phyloP scores from a whole-genome alignment of 2,329 filamentous ascomycete species.

The Pseudophaeomoniella oleicola region DNA sequence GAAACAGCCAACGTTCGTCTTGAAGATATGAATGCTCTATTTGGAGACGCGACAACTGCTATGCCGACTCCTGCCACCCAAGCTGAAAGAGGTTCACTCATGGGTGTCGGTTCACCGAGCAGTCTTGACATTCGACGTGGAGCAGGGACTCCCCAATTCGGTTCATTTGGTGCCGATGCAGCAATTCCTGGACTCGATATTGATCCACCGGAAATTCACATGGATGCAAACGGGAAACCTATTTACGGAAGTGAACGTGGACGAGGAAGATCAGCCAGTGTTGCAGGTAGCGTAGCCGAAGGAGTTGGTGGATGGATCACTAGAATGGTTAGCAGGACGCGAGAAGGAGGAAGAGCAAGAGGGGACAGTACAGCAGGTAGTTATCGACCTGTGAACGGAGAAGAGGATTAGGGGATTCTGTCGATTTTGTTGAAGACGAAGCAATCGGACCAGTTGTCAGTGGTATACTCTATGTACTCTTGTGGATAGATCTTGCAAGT shows the following conservation, averaged over 20 bases:
- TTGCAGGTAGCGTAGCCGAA: constrained; percentile 26
- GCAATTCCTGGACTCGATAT: constrained; percentile 72
- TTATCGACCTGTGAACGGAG: constrained; percentile 11
- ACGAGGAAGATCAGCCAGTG: constrained; percentile 16
- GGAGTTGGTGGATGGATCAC: constrained; percentile 58
- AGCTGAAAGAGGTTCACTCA: constrained; percentile 69
- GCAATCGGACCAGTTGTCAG: not conserved
- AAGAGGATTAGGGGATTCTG: constrained; percentile 8
- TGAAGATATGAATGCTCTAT: constrained; percentile 91
- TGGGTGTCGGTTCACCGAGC: constrained; percentile 66
- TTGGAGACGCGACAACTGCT: constrained; percentile 80
- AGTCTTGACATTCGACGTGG: constrained; percentile 43
- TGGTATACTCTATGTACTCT: no score
- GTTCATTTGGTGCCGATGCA: constrained; percentile 41
- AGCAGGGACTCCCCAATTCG: constrained; percentile 7
- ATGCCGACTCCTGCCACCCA: constrained; percentile 65
- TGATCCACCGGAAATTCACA: constrained; percentile 53
- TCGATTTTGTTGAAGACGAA: not conserved
- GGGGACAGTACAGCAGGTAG: constrained; percentile 1
- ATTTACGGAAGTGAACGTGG: constrained; percentile 19
- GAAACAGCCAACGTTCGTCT: constrained; percentile 90
- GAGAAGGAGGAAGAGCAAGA: constrained; percentile 7
- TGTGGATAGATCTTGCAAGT: not conserved
- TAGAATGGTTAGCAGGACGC: constrained; percentile 36
- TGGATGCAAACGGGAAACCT: constrained; percentile 34